Percentiles rank a stretch among this genome's conserved stretches.
Evolutionary conservation across 169 alveolate species (phyloP).

Genomic region (Cryptosporidium meleagridis): DNA sequence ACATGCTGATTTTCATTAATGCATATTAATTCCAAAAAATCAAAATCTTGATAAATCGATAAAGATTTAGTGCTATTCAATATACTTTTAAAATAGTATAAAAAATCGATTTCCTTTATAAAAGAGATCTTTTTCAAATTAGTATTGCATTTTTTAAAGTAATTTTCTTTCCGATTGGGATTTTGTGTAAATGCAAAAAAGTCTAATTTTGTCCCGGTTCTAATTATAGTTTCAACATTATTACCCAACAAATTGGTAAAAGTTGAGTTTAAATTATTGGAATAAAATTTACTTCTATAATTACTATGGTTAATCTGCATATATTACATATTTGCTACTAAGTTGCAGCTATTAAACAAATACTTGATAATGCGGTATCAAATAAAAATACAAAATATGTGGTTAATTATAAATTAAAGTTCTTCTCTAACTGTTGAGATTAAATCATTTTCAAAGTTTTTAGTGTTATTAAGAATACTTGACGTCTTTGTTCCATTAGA

Average conservation of each 20-base stretch:
- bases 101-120: not conserved
- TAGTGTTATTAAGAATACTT: constrained; percentile 27
- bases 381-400: not conserved
- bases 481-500: constrained; percentile 5
- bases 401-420: not conserved
- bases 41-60: not conserved
- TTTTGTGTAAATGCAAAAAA: not conserved
- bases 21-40: not conserved
- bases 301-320: not conserved
- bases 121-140: not conserved
- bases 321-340: not conserved
- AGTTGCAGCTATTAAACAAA: constrained; percentile 1
- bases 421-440: constrained; percentile 11
- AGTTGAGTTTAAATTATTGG: not conserved
- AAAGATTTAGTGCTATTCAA: not conserved
- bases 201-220: not conserved
- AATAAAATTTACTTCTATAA: not conserved
- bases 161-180: not conserved
- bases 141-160: not conserved
- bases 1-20: not conserved
- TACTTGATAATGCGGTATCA: constrained; percentile 17
- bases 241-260: not conserved
- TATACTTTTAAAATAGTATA: not conserved
- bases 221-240: constrained; percentile 8
- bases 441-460: not conserved